phyloP scores from a whole-genome alignment of 768 basidiomycete species.

The Suillus discolor region DNA sequence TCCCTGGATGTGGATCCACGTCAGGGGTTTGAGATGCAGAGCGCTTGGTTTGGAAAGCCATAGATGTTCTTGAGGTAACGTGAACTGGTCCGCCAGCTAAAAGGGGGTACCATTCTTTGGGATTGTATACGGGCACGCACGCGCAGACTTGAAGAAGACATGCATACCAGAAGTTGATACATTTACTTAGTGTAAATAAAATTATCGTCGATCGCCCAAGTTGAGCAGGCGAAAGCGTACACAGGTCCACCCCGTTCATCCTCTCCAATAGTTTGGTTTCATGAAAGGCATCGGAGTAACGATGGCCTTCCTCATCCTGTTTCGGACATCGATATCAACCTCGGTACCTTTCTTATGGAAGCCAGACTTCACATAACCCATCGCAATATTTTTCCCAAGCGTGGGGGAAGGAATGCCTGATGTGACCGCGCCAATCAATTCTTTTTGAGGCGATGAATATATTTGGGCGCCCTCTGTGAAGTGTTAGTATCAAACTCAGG shows the following conservation, averaged over 20 bases:
- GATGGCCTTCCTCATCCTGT: constrained; percentile 72
- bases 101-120: not conserved
- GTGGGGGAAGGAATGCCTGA: constrained; percentile 97
- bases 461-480: constrained; percentile 77
- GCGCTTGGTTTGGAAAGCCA: not conserved
- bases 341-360: constrained; percentile 91
- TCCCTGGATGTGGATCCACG: not conserved
- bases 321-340: constrained; percentile 83
- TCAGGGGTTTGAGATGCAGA: not conserved
- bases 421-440: constrained; percentile 78
- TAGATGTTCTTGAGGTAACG: not conserved
- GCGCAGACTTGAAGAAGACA: not conserved
- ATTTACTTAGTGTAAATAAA: constrained; percentile 2
- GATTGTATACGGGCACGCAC: not conserved
- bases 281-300: constrained; percentile 89
- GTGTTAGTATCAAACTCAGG: not conserved
- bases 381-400: constrained; percentile 88
- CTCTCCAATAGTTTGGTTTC: constrained; percentile 79
- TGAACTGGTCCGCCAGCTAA: not conserved
- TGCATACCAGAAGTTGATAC: not conserved
- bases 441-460: constrained; percentile 52
- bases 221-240: not conserved
- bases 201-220: not conserved
- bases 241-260: constrained; percentile 28
- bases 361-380: constrained; percentile 86